Evolutionary conservation across 2,329 filamentous ascomycete species (phyloP), one percentile per base, ranked within the genome.

Genomic region (Fusarium chaquense): DNA sequence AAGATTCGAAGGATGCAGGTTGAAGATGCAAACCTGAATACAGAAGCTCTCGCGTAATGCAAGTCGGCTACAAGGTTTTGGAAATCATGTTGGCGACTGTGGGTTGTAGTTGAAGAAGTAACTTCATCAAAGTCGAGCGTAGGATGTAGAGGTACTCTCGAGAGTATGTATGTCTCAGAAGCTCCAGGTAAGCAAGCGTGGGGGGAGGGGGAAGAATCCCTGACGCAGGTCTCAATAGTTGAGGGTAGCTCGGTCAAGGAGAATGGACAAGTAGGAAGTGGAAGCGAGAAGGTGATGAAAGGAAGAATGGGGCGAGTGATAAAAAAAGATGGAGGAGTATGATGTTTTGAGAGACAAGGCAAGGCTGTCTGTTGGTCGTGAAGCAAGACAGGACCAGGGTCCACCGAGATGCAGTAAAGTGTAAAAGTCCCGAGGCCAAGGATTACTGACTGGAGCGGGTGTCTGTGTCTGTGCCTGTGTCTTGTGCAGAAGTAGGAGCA

Each of bases 11-110:
- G 7, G 4, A 51, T 33, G 36, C 38, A 58, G 59, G 62, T 74
- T 57, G 60, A 47, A 58, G 28, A 70, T 43, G 66, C 70, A 74
- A 51, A 56, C 63, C 61, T 58, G 44, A 50, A 46, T 52, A 53
- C 59, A 72, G 61, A 62, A 69, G 66, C 71, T 75, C 66, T 75
- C 66, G 66, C 71, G 70, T 52, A 60, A 60, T 55, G 56, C 67
- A 70, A 51, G 66, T 51, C 49, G 70, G 65, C 65, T 74, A 75
- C 60, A 73, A 68, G 36, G 61, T 64, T 49, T 58, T 66, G 55
- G 60, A 63, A 64, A 65, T 73, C 73, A 75, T 75, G 58, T 73
- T 75, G 73, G 56, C 67, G 73, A 66, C 51, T 60, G 47, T 51
- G 51, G 67, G 60, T 50, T 70, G 66, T 65, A 67, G 60, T 53